Evolutionary conservation across 331 rosid species (phyloP), one percentile per base, ranked within the genome.

Genomic region (Arachis monticola): DNA sequence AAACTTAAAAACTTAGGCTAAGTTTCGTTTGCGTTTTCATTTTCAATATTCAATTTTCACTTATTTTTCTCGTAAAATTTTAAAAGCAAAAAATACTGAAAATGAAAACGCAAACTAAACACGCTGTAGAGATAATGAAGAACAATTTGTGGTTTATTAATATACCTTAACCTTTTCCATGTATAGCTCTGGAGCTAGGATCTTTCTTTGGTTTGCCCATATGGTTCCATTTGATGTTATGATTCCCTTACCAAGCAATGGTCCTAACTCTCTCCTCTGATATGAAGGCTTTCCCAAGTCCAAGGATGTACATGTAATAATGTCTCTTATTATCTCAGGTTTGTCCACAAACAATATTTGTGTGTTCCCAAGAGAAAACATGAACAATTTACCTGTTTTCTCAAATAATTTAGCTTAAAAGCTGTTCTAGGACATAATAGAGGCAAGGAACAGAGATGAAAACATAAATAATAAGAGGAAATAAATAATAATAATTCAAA

Each of bases 121-220:
- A 22, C 1, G 27, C 27, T 0, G 27, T 22, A 22, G 27, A 22
- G 27, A 22, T n/a, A n/a, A n/a, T 22, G 27, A 0, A 22, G 27
- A 0, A 0, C 27, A 22, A 22, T 22, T 22, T 0, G 27, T 22
- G 27, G 27, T 22, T 22, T 22, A 22, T 22, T 22, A 22, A 22
- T 22, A 22, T 22, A 22, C 84, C 87, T 85, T 85, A 12, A 80
- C 84, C 66, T 83, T 86, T 1, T 75, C 84, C 62, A 72, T 65
- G 61, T 83, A 83, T 3, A 83, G 68, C 12, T 81, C 81, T 46
- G 80, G 86, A 76, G 90, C 88, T 69, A 81, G 67, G 46, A 83
- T 63, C 27, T 79, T 79, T n/a, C 86, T 71, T 69, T 86, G 86
- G 45, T 79, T 74, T 0, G 81, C 83, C 88, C 88, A 81, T 3